Conservation (phyloP, 177 flowering plant genomes). For the Vitis hybrid region DNA sequence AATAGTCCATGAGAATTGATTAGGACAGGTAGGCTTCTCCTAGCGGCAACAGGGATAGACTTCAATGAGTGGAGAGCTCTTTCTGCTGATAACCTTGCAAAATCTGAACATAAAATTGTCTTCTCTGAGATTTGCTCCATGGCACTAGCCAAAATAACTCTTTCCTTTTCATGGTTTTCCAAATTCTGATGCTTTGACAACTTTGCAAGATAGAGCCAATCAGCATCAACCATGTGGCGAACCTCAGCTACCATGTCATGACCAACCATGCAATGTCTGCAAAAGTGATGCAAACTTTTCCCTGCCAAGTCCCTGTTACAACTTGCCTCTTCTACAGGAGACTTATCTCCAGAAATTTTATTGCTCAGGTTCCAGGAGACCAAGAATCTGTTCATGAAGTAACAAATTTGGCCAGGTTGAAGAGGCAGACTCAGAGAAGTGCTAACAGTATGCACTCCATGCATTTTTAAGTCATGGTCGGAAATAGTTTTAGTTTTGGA, state of each 20-base stretch:
- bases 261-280: constrained; percentile 39
- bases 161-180: constrained; percentile 21
- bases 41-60: constrained; percentile 74
- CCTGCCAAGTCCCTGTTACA: constrained; percentile 13
- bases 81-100: constrained; percentile 57
- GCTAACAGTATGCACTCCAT: constrained; percentile 16
- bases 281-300: constrained; percentile 18
- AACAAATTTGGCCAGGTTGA: constrained; percentile 44
- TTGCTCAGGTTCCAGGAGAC: constrained; percentile 49
- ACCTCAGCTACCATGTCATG: constrained; percentile 39
- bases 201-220: constrained; percentile 79
- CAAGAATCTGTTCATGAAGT: constrained; percentile 81
- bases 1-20: constrained; percentile 56
- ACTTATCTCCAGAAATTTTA: neutral
- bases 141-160: neutral
- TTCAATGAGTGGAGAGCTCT: constrained; percentile 60
- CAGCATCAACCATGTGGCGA: constrained; percentile 80
- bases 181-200: constrained; percentile 35
- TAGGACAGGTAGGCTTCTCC: constrained; percentile 87
- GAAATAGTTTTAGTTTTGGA: constrained; percentile 28
- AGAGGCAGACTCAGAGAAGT: constrained; percentile 28
- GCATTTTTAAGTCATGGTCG: constrained; percentile 23
- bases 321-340: constrained; percentile 10
- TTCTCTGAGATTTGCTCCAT: constrained; percentile 17
- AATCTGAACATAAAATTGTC: constrained; percentile 31